These are phyloP conservation scores for Septoria petroselini DNA, from an alignment of 2,329 filamentous ascomycete genomes.

Conservation along the genomic window DNA sequence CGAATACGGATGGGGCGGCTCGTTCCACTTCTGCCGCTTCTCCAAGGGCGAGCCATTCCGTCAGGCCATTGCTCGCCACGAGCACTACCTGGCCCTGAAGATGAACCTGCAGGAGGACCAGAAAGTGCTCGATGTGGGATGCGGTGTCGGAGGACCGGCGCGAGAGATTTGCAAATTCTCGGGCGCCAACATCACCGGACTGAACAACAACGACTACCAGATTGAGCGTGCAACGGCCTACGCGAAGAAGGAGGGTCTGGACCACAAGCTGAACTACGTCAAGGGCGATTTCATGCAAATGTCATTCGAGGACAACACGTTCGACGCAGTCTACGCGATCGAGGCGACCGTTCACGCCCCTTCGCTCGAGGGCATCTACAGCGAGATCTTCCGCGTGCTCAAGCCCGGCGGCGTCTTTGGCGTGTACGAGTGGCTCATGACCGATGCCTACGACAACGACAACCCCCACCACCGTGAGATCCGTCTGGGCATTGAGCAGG, in stretches of 20 bases:
- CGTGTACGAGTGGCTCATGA: slow-evolving; percentile 99
- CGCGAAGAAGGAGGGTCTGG: slow-evolving; percentile 74
- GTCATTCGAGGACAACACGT: slow-evolving; percentile 85
- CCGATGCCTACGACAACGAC: slow-evolving; percentile 85
- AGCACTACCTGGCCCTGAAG: slow-evolving; percentile 92
- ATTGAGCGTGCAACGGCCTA: slow-evolving; percentile 89
- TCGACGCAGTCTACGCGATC: slow-evolving; percentile 95
- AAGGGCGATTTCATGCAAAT: slow-evolving; percentile 99
- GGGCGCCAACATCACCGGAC: slow-evolving; percentile 78
- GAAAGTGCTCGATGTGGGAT: slow-evolving; percentile 92
- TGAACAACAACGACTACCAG: slow-evolving; percentile 99
- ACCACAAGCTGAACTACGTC: slow-evolving; percentile 75
- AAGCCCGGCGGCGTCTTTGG: slow-evolving; percentile 96
- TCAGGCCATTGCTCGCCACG: slow-evolving; percentile 90
- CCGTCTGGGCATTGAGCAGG: slow-evolving; percentile 89
- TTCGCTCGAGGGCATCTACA: slow-evolving; percentile 85
- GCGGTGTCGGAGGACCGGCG: slow-evolving; percentile 92
- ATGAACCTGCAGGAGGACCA: slow-evolving; percentile 83
- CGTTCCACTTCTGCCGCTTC: slow-evolving; percentile 97
- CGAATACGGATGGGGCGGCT: slow-evolving; percentile 93
- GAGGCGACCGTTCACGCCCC: slow-evolving; percentile 96
- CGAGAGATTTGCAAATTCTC: slow-evolving; percentile 96
- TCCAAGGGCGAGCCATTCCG: slow-evolving; percentile 80
- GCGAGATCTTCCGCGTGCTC: slow-evolving; percentile 87
- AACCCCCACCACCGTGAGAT: slow-evolving; percentile 85